Conservation (phyloP, 2,329 filamentous ascomycete genomes). For the Curvularia eragrostidis region DNA sequence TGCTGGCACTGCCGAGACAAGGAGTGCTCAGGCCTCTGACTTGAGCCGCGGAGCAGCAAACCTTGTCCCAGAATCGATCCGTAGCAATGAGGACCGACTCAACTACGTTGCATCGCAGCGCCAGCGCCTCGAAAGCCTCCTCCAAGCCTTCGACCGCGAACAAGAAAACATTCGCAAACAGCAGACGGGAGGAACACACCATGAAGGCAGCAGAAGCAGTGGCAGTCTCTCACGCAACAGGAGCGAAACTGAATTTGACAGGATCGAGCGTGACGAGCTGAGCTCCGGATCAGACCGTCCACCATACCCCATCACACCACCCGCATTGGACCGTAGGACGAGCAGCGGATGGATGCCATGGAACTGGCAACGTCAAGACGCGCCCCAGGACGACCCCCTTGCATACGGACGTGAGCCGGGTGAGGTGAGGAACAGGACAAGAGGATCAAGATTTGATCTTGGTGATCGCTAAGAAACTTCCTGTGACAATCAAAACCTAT, state of each 20-base stretch:
- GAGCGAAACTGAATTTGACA: constrained; percentile 89
- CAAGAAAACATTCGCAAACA: constrained; percentile 64
- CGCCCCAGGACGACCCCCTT: constrained; percentile 39
- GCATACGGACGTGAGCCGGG: constrained; percentile 44
- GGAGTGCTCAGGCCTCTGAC: constrained; percentile 56
- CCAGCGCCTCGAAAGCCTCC: constrained; percentile 74
- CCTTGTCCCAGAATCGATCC: constrained; percentile 73
- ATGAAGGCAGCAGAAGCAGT: constrained; percentile 42
- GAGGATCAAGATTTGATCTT: constrained; percentile 42
- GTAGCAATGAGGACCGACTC: constrained; percentile 70
- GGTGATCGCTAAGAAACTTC: constrained; percentile 38
- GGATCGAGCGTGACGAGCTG: constrained; percentile 74
- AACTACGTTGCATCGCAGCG: constrained; percentile 80
- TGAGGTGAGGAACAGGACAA: constrained; percentile 31
- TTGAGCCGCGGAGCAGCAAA: constrained; percentile 62
- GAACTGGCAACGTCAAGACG: constrained; percentile 52
- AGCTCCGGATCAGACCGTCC: constrained; percentile 55
- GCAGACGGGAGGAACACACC: constrained; percentile 54
- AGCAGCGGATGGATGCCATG: constrained; percentile 59
- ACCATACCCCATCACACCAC: constrained; percentile 46
- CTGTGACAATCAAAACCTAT: constrained; percentile 11
- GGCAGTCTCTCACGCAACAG: constrained; percentile 75
- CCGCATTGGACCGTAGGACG: constrained; percentile 37
- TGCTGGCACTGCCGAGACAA: constrained; percentile 34
- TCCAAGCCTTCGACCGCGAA: constrained; percentile 81